A percentile compares a stretch with the other conserved stretches of the same genome.
These are phyloP conservation scores for Papiliotrema flavescens DNA, from an alignment of 1,284 basidiomycete species.

Conservation along the genomic window DNA sequence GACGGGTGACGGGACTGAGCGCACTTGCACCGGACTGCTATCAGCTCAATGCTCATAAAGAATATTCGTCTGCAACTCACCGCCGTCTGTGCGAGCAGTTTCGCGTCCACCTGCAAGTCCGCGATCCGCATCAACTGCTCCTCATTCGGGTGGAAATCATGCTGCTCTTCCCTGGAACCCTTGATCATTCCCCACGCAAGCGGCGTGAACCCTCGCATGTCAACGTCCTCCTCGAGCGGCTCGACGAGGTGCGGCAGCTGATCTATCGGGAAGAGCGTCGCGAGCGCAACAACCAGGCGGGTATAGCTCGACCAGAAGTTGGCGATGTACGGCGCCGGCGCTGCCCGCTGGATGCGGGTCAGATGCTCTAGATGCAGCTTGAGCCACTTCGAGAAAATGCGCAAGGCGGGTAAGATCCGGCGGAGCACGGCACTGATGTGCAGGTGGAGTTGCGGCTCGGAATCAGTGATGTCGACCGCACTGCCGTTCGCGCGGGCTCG, in stretches of 20 bases:
- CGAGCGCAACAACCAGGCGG: conserved; percentile 63
- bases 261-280: conserved; percentile 65
- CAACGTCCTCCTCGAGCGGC: conserved; percentile 86
- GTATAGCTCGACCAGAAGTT: conserved; percentile 72
- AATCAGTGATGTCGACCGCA: conserved; percentile 40
- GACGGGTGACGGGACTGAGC: conserved; percentile 16
- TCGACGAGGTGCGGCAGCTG: conserved; percentile 61
- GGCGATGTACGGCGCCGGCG: conserved; percentile 32
- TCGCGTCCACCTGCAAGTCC: conserved; percentile 76
- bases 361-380: conserved; percentile 73
- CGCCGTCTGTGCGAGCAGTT: conserved; percentile 40
- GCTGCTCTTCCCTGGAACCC: conserved; percentile 14
- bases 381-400: conserved; percentile 87
- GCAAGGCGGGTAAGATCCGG: conserved; percentile 77
- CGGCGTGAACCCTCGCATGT: conserved; percentile 83
- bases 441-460: conserved; percentile 57
- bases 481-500: conserved; percentile 20
- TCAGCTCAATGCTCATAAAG: conserved; percentile 1
- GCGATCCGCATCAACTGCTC: conserved; percentile 90
- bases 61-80: conserved; percentile 22
- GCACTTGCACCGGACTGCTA: neutral
- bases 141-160: conserved; percentile 78
- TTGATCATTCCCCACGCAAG: conserved; percentile 56
- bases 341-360: conserved; percentile 19
- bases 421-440: conserved; percentile 81